These are phyloP conservation scores for Exobasidium cylindrosporum DNA, from an alignment of 1,284 basidiomycete genomes.

Conservation along the genomic window DNA sequence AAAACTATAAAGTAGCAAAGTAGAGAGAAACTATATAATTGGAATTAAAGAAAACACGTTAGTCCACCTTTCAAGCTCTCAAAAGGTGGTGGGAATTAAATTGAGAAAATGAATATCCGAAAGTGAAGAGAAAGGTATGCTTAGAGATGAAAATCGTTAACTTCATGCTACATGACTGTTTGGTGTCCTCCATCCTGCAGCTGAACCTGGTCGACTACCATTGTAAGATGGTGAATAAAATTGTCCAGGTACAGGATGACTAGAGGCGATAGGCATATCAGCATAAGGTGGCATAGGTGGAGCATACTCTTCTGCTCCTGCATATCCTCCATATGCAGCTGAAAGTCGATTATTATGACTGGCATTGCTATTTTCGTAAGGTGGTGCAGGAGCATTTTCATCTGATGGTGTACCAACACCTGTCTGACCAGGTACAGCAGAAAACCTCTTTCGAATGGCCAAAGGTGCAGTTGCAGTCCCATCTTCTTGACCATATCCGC, in stretches of 20 bases:
- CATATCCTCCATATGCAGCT: conserved; percentile 8
- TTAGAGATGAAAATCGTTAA: background rate
- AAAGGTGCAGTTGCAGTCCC: conserved; percentile 8
- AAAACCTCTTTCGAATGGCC: conserved; percentile 12
- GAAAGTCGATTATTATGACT: too few relatives aligned
- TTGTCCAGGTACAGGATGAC: background rate
- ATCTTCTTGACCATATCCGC: background rate
- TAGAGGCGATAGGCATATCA: background rate
- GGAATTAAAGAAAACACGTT: too few relatives aligned
- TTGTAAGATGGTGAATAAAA: background rate
- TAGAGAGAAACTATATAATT: too few relatives aligned
- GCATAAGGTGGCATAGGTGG: background rate
- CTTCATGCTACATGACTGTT: background rate
- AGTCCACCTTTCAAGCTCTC: too few relatives aligned
- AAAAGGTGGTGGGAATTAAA: background rate
- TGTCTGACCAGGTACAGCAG: background rate
- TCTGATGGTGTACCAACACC: background rate
- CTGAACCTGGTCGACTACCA: background rate
- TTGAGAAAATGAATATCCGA: background rate
- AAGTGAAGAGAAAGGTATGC: background rate
- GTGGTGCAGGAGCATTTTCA: conserved; percentile 6
- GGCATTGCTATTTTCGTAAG: background rate
- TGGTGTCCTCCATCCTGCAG: background rate
- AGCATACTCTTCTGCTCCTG: background rate
- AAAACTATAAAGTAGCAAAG: too few relatives aligned